Evolutionary conservation across 306 rosid genomes (phyloP), one percentile per base, ranked within the genome.

Genomic region (Coriaria nepalensis): DNA sequence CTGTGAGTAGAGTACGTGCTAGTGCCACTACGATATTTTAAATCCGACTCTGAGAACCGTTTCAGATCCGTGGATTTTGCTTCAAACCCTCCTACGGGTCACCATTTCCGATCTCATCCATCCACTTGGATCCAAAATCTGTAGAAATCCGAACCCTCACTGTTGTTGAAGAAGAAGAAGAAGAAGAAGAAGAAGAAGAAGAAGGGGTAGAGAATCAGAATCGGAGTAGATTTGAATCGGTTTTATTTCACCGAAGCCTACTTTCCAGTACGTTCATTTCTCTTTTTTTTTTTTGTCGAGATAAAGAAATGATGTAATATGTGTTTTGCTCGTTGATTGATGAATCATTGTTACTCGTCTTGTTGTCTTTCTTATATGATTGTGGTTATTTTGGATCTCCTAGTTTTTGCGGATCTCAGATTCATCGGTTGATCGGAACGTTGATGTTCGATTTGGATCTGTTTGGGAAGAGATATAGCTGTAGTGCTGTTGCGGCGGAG

Each of bases 381-480:
- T 58, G 8, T n/a, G 43, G 46, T 8, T 40, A 61, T 58, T 74
- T 74, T 47, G 63, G 71, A 60, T 70, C 77, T 35, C 57, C 55
- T 50, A 15, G 45, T 41, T 8, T 35, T 72, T 68, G 50, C 58
- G 58, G 42, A 46, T 68, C 14, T 56, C 42, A 69, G 56, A 36
- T 66, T 50, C 13, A 35, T 51, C 40, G 67, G 64, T 50, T 47
- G 33, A 41, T 37, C 6, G 47, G 33, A 12, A 29, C 35, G 65
- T 69, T 8, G 51, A 56, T 64, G 72, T 49, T 64, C 56, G 65
- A 66, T 59, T 69, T 42, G 56, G 62, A 67, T 68, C 70, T 47
- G n/a, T 43, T 32, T 41, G 49, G 71, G 59, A 41, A 59, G 48
- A 64, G 68, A 59, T 73, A 60, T 55, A 33, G 12, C 20, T 45